phyloP scores from a whole-genome alignment of 176 grass and related monocot genomes.

The Areca catechu region DNA sequence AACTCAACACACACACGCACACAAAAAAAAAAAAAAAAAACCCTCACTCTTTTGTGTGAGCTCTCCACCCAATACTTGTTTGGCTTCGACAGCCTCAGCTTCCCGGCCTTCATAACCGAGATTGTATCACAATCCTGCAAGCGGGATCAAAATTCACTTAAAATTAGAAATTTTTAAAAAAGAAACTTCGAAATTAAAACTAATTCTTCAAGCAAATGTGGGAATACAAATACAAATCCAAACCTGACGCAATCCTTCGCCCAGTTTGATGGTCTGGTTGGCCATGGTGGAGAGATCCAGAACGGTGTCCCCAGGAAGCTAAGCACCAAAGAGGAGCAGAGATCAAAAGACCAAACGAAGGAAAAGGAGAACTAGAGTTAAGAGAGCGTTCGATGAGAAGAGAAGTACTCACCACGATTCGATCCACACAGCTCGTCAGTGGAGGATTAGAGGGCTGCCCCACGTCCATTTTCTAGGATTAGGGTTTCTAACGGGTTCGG shows the following conservation, averaged over 20 bases:
- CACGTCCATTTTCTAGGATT: constrained; percentile 1
- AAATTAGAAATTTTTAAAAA: background rate
- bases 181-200: background rate
- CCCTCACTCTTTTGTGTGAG: constrained; percentile 78
- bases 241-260: constrained; percentile 68
- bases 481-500: too few species aligned
- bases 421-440: constrained; percentile 9
- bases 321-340: background rate
- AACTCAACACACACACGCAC: too few species aligned
- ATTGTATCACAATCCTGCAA: constrained; percentile 66
- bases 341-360: background rate
- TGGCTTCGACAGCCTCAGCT: constrained; percentile 64
- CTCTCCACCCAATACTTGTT: constrained; percentile 96
- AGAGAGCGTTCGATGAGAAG: background rate
- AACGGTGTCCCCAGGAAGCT: constrained; percentile 73
- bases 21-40: background rate
- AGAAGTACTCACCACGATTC: constrained; percentile 14
- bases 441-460: background rate
- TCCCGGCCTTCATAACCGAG: constrained; percentile 56
- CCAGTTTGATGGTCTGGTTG: constrained; percentile 82
- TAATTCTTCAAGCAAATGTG: constrained; percentile 16
- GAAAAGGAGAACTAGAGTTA: background rate
- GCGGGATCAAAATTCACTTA: background rate
- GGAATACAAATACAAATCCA: background rate
- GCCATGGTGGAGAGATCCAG: constrained; percentile 69